Conservation (phyloP, 2,329 filamentous ascomycete genomes). For the Neopestalotiopsis sp. region DNA sequence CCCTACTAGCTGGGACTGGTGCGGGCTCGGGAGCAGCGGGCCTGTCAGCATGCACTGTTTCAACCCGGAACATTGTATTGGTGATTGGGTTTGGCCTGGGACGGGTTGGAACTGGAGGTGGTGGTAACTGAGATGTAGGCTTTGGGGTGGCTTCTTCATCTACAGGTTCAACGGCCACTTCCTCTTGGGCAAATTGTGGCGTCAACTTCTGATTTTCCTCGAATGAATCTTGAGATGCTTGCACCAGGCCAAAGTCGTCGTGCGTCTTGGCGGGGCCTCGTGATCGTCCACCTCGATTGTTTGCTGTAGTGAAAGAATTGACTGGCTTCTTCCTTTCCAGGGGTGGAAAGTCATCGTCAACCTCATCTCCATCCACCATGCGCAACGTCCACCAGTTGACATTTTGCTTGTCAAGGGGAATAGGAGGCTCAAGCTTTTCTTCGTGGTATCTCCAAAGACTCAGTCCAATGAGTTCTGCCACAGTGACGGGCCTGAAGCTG, state of each 20-base stretch:
- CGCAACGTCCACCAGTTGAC: conserved; percentile 83
- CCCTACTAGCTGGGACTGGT: conserved; percentile 51
- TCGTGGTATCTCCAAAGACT: conserved; percentile 79
- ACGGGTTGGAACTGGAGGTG: conserved; percentile 34
- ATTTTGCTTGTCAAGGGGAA: conserved; percentile 70
- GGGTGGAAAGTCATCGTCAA: conserved; percentile 84
- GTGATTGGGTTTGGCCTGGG: conserved; percentile 63
- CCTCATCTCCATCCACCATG: conserved; percentile 84
- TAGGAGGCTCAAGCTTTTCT: conserved; percentile 72
- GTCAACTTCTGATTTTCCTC: conserved; percentile 72
- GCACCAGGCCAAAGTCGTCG: conserved; percentile 82
- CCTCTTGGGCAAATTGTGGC: conserved; percentile 67
- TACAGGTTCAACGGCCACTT: conserved; percentile 40
- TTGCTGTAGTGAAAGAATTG: conserved; percentile 81
- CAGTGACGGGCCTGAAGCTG: conserved; percentile 67
- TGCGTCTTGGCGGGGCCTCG: conserved; percentile 77
- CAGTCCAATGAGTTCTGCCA: conserved; percentile 82
- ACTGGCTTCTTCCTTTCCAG: conserved; percentile 75
- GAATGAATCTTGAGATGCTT: conserved; percentile 71
- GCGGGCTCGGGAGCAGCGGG: conserved; percentile 53
- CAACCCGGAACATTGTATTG: conserved; percentile 63
- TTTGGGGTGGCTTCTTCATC: conserved; percentile 49
- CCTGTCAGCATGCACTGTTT: conserved; percentile 60
- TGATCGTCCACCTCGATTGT: conserved; percentile 67
- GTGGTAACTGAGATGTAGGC: conserved; percentile 53